phyloP scores from a whole-genome alignment of 2,329 filamentous ascomycete genomes.

The Ascochyta pisi region DNA sequence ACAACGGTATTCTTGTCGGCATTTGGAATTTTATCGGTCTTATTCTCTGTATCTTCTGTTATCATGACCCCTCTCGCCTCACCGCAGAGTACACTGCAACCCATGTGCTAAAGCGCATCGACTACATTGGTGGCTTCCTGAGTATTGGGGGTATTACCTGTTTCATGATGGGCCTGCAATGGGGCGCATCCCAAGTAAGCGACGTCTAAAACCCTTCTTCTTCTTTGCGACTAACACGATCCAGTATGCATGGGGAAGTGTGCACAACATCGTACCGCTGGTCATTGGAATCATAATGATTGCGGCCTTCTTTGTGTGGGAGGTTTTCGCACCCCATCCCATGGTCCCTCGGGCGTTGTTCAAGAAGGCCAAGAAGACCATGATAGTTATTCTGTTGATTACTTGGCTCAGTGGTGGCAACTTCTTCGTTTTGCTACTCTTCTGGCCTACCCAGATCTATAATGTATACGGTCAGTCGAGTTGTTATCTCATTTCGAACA shows the following conservation, averaged over 20 bases:
- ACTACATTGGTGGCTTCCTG: slow-evolving; percentile 42
- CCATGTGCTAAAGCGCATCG: slow-evolving; percentile 38
- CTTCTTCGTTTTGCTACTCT: slow-evolving; percentile 45
- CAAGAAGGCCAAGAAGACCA: slow-evolving; percentile 38
- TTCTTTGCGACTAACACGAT: slow-evolving; percentile 52
- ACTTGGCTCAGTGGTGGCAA: slow-evolving; percentile 46
- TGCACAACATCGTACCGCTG: slow-evolving; percentile 62
- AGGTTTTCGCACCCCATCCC: slow-evolving; percentile 50
- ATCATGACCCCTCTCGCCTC: slow-evolving; percentile 50
- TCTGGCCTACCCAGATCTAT: slow-evolving; percentile 45
- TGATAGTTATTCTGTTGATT: slow-evolving; percentile 44
- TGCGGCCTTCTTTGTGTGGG: slow-evolving; percentile 61
- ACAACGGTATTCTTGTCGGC: slow-evolving; percentile 60
- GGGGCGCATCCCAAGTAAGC: slow-evolving; percentile 47
- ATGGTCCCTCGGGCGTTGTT: slow-evolving; percentile 52
- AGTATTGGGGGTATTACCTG: slow-evolving; percentile 40
- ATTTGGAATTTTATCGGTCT: slow-evolving; percentile 62
- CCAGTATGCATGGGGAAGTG: slow-evolving; percentile 63
- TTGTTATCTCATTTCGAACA: not conserved
- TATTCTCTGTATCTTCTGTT: slow-evolving; percentile 55
- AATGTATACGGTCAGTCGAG: slow-evolving; percentile 40
- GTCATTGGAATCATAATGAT: slow-evolving; percentile 58
- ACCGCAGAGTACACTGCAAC: slow-evolving; percentile 49
- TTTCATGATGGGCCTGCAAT: slow-evolving; percentile 49
- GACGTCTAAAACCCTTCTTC: slow-evolving; percentile 34